Evolutionary conservation across 148 eudicot genomes (phyloP), one percentile per base, ranked within the genome.

Genomic region (Persicaria maculosa): DNA sequence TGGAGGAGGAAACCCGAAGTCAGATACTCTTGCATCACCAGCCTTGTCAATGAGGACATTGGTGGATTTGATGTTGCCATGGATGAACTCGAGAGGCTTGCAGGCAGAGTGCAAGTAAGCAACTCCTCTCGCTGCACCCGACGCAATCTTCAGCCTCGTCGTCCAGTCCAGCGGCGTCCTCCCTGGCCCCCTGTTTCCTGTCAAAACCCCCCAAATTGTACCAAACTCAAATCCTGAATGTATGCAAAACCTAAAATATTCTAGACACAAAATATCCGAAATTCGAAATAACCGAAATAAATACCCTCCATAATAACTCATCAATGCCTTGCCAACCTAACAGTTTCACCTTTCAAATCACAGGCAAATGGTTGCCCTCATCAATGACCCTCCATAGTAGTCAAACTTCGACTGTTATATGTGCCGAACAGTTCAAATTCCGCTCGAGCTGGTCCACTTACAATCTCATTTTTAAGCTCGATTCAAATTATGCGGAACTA

Each of bases 121-220:
- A 16, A 95, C 74, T 19, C 97, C 98, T 72, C 84, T 79, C 9
- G 96, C 96, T 16, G 96, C 83, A 67, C 92, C 97, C 2, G 89
- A 84, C 11, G 89, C 94, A 16, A 95, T 87, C 81, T 86, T 90
- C 17, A 95, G 79, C 81, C 98, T 80, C 12, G 93, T 89, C 68
- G 90, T 83, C 98, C 97, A 95, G 78, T 92, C 96, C 17, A 95
- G 76, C 22, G 98, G 98, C 20, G 94, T 92, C 76, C 98, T 80
- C 45, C 98, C 97, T 1, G 97, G 96, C 61, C 98, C 98, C 67
- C 97, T 78, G 54, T 92, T 94, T 20, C 98, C 98, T 94, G 62
- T 5, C 31, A 1, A 57, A 31, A 31, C 40, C 40, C 40, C 40
- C 40, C 40, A 31, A 31, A 31, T 31, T 31, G 40, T 31, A 31